Conservation (phyloP, 2,329 filamentous ascomycete genomes). For the Lachnellula hyalina region DNA sequence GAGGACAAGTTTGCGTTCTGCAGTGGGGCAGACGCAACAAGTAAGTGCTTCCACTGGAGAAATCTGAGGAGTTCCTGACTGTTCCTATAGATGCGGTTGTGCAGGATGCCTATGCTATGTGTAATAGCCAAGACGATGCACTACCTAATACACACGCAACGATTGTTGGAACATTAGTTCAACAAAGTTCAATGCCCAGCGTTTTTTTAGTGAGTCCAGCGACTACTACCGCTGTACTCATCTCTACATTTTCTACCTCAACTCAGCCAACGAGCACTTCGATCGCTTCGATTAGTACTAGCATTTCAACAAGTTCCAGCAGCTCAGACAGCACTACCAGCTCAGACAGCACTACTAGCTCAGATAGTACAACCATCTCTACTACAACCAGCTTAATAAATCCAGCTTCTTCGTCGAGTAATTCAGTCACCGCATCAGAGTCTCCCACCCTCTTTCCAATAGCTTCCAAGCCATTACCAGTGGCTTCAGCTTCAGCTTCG, state of each 20-base stretch:
- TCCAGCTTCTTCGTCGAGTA: not conserved
- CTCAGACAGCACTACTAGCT: not conserved
- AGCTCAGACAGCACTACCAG: not conserved
- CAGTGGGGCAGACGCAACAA: constrained; percentile 36
- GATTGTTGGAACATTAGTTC: constrained; percentile 51
- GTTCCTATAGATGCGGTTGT: constrained; percentile 36
- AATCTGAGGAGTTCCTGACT: constrained; percentile 4
- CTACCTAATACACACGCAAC: constrained; percentile 52
- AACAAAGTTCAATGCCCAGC: constrained; percentile 34
- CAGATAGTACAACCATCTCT: not conserved
- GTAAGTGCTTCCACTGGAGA: constrained; percentile 10
- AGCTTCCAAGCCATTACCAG: not conserved
- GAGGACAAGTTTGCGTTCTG: constrained; percentile 48
- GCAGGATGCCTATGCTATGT: constrained; percentile 54
- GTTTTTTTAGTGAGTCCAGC: constrained; percentile 29
- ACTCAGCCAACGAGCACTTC: constrained; percentile 5
- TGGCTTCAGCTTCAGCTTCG: constrained; percentile 5
- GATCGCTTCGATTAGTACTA: not conserved
- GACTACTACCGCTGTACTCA: constrained; percentile 11
- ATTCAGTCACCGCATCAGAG: not conserved
- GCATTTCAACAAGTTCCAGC: constrained; percentile 6
- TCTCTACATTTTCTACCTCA: constrained; percentile 1
- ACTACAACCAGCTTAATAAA: not conserved
- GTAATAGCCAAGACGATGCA: constrained; percentile 44
- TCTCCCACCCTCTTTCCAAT: not conserved